Conservation (phyloP, 163 green algal genomes). For the Chloromonas sp. region DNA sequence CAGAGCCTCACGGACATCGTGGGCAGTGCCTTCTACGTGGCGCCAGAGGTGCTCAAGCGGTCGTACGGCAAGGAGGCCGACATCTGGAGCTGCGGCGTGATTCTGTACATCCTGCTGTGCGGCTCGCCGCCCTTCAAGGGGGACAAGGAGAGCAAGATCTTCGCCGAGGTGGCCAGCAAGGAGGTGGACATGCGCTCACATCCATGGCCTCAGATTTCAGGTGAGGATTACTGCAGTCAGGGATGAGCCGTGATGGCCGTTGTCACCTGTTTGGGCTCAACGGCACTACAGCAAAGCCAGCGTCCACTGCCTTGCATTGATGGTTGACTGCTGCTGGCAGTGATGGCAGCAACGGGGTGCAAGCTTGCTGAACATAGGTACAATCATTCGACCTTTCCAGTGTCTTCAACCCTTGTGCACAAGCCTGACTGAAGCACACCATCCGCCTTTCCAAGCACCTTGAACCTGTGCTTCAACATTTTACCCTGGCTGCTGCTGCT, state of each 20-base stretch:
- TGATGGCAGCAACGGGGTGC: no score
- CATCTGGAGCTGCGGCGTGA: constrained; percentile 95
- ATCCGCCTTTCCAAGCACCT: no score
- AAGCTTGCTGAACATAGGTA: no score
- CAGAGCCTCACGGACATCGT: constrained; percentile 90
- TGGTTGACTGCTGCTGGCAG: no score
- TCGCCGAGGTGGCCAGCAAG: constrained; percentile 80
- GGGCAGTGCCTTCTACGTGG: constrained; percentile 95
- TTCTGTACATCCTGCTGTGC: constrained; percentile 97
- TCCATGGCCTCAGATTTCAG: constrained; percentile 88
- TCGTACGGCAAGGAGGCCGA: constrained; percentile 74
- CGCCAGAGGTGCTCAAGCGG: constrained; percentile 74
- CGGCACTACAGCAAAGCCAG: no score
- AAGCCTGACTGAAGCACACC: no score
- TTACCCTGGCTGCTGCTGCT: background rate
- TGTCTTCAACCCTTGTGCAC: no score
- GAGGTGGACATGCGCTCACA: constrained; percentile 84
- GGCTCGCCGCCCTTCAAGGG: constrained; percentile 94
- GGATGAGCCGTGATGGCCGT: no score
- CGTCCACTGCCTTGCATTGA: no score
- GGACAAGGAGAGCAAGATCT: constrained; percentile 93
- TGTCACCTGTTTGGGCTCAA: no score
- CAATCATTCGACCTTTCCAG: no score
- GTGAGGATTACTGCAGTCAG: constrained; percentile 1
- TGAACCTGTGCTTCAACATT: no score